Percentiles rank a stretch among this genome's conserved stretches.
phyloP scores from a whole-genome alignment of 148 eudicot genomes.

The Beta vulgaris region DNA sequence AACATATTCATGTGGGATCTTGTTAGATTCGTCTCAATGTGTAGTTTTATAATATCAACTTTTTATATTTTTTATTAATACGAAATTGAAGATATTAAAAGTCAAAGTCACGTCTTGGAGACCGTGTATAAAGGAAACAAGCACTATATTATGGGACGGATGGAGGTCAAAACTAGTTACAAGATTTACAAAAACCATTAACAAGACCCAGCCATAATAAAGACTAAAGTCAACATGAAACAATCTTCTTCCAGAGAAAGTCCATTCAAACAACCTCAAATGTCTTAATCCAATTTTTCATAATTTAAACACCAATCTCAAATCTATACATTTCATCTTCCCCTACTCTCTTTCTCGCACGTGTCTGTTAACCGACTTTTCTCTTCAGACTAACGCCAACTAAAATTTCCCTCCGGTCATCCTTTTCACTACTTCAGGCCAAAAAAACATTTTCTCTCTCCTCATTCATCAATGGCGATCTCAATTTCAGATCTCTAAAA shows the following conservation, averaged over 20 bases:
- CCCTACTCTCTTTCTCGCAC: neutral
- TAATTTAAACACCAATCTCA: neutral
- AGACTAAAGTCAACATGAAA: neutral
- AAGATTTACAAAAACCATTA: neutral
- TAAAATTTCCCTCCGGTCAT: neutral
- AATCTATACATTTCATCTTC: no score
- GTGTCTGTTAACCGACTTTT: neutral
- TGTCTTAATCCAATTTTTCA: neutral
- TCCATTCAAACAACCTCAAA: neutral
- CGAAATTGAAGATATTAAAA: no score
- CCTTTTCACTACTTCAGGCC: neutral
- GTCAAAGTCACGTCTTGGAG: no score
- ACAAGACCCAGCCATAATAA: neutral
- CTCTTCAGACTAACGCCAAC: slow-evolving; percentile 7
- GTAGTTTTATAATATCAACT: no score
- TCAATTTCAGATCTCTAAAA: slow-evolving; percentile 12
- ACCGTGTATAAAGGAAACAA: no score
- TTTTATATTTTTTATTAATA: no score
- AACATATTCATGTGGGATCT: no score
- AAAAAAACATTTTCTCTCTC: neutral
- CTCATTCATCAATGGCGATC: slow-evolving; percentile 1
- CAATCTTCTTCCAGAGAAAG: neutral
- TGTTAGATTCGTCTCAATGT: no score
- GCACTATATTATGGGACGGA: no score
- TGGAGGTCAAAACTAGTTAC: no score